Conservation (phyloP, 805 yeast genomes). For the Saccharomyces jurei region DNA sequence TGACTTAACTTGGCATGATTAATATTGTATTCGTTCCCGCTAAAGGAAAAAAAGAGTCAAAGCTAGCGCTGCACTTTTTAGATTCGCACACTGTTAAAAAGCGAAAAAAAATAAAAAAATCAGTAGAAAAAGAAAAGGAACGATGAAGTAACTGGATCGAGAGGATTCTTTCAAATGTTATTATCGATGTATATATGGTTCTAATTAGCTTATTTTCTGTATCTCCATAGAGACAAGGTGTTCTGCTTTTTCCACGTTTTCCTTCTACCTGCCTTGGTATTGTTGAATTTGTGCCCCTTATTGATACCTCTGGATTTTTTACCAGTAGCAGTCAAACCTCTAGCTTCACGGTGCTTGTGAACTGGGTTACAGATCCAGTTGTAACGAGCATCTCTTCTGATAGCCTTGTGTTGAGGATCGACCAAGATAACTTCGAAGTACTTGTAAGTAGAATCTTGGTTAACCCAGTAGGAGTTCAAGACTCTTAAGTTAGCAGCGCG, state of each 20-base stretch:
- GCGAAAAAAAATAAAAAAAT: not conserved
- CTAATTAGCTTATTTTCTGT: conserved; percentile 73
- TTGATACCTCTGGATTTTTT: conserved; percentile 99
- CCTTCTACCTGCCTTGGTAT: conserved; percentile 95
- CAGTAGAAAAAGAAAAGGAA: not conserved
- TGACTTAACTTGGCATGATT: not conserved
- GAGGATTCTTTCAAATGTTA: not conserved
- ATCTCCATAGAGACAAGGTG: conserved; percentile 97
- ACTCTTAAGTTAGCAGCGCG: conserved; percentile 97
- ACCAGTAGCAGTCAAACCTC: conserved; percentile 95
- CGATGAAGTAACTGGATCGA: not conserved
- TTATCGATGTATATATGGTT: conserved; percentile 24
- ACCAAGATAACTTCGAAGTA: conserved; percentile 93
- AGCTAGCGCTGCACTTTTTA: not conserved
- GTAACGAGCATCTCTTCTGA: conserved; percentile 93
- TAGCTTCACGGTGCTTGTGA: conserved; percentile 98
- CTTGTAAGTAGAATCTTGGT: conserved; percentile 98
- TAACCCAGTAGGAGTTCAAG: conserved; percentile 97
- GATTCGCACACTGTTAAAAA: not conserved
- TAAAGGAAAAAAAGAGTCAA: not conserved
- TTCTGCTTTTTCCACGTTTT: conserved; percentile 98
- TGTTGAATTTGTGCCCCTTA: conserved; percentile 98
- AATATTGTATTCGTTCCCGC: not conserved
- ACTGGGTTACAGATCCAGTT: conserved; percentile 99
- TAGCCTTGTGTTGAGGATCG: conserved; percentile 95